A percentile compares a stretch with the other conserved stretches of the same genome.
Conservation (phyloP, 2,329 filamentous ascomycete species). For the Thermothelomyces thermophilus region DNA sequence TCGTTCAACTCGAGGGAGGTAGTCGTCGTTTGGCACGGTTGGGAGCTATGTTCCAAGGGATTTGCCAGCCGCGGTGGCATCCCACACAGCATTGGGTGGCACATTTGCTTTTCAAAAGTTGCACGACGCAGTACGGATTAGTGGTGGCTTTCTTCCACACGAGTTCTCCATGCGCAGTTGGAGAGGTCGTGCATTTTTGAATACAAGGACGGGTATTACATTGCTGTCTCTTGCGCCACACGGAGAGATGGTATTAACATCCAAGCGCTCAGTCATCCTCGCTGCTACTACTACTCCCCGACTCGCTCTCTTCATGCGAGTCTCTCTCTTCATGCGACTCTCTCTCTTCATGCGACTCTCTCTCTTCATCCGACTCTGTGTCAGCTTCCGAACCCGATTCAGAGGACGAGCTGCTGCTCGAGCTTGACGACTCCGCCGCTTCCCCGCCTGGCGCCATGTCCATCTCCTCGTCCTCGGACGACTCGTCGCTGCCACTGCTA, state of each 20-base stretch:
- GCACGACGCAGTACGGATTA: background rate
- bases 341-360: constrained; percentile 12
- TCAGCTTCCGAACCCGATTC: constrained; percentile 19
- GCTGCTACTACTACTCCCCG: constrained; percentile 21
- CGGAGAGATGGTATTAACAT: background rate
- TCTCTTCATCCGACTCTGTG: constrained; percentile 12
- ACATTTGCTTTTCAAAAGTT: background rate
- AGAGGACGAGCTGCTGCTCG: constrained; percentile 25
- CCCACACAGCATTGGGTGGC: background rate
- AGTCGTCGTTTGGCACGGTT: background rate
- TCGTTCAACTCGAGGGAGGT: background rate
- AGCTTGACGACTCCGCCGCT: constrained; percentile 19
- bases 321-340: too few relatives aligned
- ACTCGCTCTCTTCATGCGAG: too few relatives aligned
- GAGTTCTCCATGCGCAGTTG: too few relatives aligned
- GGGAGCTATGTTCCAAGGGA: background rate
- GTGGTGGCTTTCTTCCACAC: background rate
- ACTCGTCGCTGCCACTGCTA: constrained; percentile 24
- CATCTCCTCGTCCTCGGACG: constrained; percentile 26
- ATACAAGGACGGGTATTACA: constrained; percentile 2
- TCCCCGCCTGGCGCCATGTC: constrained; percentile 9
- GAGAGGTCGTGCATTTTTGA: too few relatives aligned
- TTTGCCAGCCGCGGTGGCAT: background rate
- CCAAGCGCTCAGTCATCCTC: constrained; percentile 13
- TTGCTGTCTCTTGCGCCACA: background rate